Evolutionary conservation across 352 stramenopile species (phyloP), one percentile per base, ranked within the genome.

Genomic region (Globisporangium parvum): DNA sequence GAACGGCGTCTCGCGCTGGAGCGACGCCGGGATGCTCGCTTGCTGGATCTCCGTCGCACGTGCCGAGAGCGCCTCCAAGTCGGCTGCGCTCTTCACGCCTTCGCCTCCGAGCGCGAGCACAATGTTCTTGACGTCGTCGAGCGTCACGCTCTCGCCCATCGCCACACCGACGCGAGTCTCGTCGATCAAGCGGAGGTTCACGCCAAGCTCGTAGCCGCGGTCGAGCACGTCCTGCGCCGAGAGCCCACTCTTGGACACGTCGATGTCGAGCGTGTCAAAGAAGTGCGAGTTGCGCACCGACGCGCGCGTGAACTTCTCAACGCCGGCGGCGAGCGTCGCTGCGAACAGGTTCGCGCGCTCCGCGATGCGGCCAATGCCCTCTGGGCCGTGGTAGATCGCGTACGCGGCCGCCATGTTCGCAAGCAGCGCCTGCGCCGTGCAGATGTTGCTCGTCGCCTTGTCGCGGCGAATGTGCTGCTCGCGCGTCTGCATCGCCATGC

Each of bases 401-500:
- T 99, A 99, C 2, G 91, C 81, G 18, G 96, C 93, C 8, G 97
- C 96, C 93, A 99, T 99, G 77, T 99, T 99, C 35, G 97, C 97
- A 40, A 99, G 75, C 49, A 99, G 69, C 44, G 97, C 97, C 75
- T 99, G 97, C 0, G 97, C 97, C 33, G 97, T 99, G 69, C 97
- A 99, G 75, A 99, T 99, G 75, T 99, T 99, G 53, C 81, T 97
- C 3, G 97, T 99, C 6, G 97, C 97, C 79, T 99, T 99, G 76
- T 99, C 97, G 55, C 97, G 90, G 58, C 96, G 90, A 71, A 99
- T 99, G 75, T 99, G 96, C 70, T 98, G 93, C 71, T 99, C 97
- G 55, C 97, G 91, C 9, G 97, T 99, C 80, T 99, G 97, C 95
- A 99, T 99, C 20, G 97, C 97, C 96, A 99, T 99, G 26, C 97